These are phyloP conservation scores for Botrytis squamosa DNA, from an alignment of 2,329 filamentous ascomycete genomes.

Conservation along the genomic window DNA sequence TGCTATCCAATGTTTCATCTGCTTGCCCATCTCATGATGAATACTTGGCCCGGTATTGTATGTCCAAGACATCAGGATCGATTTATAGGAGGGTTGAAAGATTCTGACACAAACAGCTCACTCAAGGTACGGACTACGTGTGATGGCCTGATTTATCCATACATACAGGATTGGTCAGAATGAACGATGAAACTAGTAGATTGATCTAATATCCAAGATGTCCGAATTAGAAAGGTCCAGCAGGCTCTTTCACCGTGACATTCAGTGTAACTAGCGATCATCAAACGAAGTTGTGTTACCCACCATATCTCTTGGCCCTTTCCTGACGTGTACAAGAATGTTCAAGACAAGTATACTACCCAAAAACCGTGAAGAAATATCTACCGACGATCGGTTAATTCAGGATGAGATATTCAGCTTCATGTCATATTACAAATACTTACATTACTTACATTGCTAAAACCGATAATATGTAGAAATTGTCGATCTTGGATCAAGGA, in stretches of 20 bases:
- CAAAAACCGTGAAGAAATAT: neutral
- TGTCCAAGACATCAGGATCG: neutral
- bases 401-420: neutral
- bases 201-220: neutral
- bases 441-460: neutral
- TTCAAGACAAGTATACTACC: neutral
- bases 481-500: neutral
- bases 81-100: neutral
- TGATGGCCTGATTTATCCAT: neutral
- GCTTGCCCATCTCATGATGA: neutral
- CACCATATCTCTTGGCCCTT: neutral
- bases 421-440: neutral
- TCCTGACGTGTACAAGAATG: neutral
- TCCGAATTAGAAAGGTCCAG: neutral
- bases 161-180: neutral
- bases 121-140: neutral
- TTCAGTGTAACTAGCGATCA: neutral
- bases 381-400: neutral
- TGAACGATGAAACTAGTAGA: neutral
- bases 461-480: neutral
- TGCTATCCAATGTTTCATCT: neutral
- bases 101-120: neutral
- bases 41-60: neutral
- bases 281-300: neutral
- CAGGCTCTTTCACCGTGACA: neutral